These are phyloP conservation scores for Colletotrichum sp. DNA, from an alignment of 2,329 filamentous ascomycete genomes.

Conservation along the genomic window DNA sequence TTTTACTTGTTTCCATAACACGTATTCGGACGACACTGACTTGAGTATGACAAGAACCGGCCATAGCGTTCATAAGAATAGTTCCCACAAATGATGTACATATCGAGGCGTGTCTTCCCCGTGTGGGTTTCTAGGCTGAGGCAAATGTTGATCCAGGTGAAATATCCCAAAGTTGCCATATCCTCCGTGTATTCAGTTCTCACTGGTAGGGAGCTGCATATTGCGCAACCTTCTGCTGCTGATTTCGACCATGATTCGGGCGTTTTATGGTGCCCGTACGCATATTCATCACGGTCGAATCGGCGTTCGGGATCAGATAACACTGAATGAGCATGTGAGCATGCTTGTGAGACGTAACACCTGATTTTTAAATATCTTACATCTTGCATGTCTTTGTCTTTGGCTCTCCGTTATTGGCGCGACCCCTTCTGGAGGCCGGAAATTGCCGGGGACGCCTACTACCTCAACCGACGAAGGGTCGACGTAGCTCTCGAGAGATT, in stretches of 20 bases:
- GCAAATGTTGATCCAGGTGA: neutral
- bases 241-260: neutral
- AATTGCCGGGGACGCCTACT: neutral
- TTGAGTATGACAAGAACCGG: neutral
- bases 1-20: no score
- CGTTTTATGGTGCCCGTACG: neutral
- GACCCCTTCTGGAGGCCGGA: neutral
- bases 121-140: no score
- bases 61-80: neutral
- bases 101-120: neutral
- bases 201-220: neutral
- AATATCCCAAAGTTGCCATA: neutral
- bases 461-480: neutral
- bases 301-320: neutral
- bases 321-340: neutral
- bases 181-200: neutral
- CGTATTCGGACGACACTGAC: neutral
- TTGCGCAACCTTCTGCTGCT: accelerated
- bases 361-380: neutral
- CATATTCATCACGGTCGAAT: neutral
- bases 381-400: neutral
- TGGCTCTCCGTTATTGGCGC: neutral
- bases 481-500: neutral
- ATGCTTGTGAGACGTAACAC: neutral
- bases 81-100: neutral